A percentile compares a stretch with the other conserved stretches of the same genome.
Conservation (phyloP, 129 eudicot genomes). For the Ambrosia trifida region DNA sequence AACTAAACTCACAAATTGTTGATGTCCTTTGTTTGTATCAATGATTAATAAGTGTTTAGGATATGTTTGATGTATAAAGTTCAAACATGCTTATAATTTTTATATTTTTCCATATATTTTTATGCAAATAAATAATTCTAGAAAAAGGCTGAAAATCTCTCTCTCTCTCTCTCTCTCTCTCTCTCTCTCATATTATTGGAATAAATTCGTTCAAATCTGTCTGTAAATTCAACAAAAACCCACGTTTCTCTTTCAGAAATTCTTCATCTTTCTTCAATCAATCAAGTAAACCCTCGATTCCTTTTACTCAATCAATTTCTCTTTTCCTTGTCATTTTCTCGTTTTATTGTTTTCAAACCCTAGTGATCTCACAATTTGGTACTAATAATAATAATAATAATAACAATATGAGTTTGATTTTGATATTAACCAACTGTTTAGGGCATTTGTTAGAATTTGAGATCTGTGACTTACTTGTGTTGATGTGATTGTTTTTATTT, state of each 20-base stretch:
- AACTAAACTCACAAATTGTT: too few relatives aligned
- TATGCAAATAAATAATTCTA: background rate
- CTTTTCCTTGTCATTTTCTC: background rate
- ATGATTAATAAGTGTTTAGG: too few relatives aligned
- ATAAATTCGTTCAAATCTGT: conserved; percentile 21
- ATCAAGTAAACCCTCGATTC: conserved; percentile 24
- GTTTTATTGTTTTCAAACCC: background rate
- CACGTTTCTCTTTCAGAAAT: conserved; percentile 2
- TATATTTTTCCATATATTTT: too few relatives aligned
- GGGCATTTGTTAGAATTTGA: conserved; percentile 11
- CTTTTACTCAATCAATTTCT: conserved; percentile 1
- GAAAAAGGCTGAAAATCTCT: background rate
- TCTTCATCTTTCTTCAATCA: conserved; percentile 11
- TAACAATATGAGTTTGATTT: background rate
- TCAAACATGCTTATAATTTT: too few relatives aligned
- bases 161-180: background rate
- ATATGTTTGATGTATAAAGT: too few relatives aligned
- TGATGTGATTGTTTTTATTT: background rate
- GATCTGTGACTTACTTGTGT: conserved; percentile 15
- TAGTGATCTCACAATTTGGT: conserved; percentile 11
- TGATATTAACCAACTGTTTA: background rate
- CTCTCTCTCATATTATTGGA: background rate
- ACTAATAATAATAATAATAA: too few relatives aligned
- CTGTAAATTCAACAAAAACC: conserved; percentile 6
- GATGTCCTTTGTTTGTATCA: too few relatives aligned